Evolutionary conservation across 768 basidiomycete species (phyloP).

Genomic region (Neoboletus brunneissimus): DNA sequence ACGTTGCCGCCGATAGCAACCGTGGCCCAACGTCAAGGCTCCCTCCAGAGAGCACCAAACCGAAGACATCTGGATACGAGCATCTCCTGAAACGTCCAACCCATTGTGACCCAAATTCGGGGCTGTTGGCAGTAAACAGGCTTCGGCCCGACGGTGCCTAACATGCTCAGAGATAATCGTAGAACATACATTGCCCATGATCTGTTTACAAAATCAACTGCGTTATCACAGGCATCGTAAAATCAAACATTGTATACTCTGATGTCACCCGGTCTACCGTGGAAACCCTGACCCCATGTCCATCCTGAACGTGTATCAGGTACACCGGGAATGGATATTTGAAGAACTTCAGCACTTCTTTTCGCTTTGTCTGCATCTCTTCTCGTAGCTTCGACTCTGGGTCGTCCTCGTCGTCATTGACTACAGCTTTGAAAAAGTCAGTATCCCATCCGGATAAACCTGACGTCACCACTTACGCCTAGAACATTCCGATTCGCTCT

Average conservation of each 20-base stretch:
- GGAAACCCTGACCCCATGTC: conserved; percentile 16
- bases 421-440: conserved; percentile 4
- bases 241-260: conserved; percentile 15
- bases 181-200: not conserved
- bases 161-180: not conserved
- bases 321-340: conserved; percentile 15
- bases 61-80: not conserved
- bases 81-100: not conserved
- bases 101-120: not conserved
- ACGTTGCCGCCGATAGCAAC: too few species aligned
- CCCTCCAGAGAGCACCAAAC: too few species aligned
- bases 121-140: not conserved
- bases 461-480: conserved; percentile 1
- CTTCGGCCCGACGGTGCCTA: not conserved
- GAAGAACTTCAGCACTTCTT: conserved; percentile 17
- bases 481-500: not conserved
- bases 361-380: conserved; percentile 17
- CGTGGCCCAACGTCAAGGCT: not conserved
- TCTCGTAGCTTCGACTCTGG: conserved; percentile 7
- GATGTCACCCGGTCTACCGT: conserved; percentile 11
- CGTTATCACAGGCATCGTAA: conserved; percentile 16
- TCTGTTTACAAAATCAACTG: conserved; percentile 13
- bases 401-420: not conserved
- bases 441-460: not conserved
- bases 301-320: conserved; percentile 14